phyloP scores from a whole-genome alignment of 345 rosid genomes.

The Noccaea bulbosa region DNA sequence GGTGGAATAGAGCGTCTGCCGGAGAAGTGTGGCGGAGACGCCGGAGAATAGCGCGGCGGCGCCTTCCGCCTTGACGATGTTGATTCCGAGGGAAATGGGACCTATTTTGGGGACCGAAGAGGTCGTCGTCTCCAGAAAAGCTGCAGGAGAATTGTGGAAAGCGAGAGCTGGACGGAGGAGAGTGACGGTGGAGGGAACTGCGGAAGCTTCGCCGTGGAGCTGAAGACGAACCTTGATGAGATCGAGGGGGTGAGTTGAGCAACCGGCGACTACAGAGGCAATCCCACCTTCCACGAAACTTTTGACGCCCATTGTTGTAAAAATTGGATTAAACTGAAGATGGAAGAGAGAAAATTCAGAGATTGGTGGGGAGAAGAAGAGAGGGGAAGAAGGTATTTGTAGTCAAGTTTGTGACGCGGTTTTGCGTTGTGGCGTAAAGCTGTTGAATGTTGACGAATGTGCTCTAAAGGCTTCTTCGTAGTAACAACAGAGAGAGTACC shows the following conservation, averaged over 20 bases:
- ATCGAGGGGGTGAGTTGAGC: conserved; percentile 86
- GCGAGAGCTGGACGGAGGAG: conserved; percentile 61
- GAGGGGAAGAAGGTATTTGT: conserved; percentile 17
- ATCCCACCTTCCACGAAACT: conserved; percentile 73
- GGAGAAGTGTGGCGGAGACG: conserved; percentile 83
- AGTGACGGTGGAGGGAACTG: conserved; percentile 43
- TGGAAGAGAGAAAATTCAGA: background rate
- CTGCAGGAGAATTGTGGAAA: conserved; percentile 46
- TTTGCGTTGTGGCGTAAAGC: conserved; percentile 17
- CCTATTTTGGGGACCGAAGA: conserved; percentile 25
- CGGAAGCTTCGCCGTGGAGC: conserved; percentile 66
- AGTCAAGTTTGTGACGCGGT: conserved; percentile 36
- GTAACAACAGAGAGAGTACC: background rate
- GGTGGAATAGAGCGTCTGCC: conserved; percentile 80
- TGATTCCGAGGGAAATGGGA: conserved; percentile 49
- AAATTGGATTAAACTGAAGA: background rate
- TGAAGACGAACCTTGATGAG: conserved; percentile 87
- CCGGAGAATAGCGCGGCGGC: conserved; percentile 67
- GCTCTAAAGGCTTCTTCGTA: background rate
- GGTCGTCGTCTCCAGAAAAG: conserved; percentile 26
- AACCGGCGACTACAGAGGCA: conserved; percentile 77
- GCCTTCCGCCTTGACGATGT: conserved; percentile 61
- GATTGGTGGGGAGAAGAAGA: conserved; percentile 31
- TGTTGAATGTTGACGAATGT: conserved; percentile 30
- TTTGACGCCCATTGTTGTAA: conserved; percentile 26